phyloP scores from a whole-genome alignment of 345 rosid species.

The Trapa bicornis region DNA sequence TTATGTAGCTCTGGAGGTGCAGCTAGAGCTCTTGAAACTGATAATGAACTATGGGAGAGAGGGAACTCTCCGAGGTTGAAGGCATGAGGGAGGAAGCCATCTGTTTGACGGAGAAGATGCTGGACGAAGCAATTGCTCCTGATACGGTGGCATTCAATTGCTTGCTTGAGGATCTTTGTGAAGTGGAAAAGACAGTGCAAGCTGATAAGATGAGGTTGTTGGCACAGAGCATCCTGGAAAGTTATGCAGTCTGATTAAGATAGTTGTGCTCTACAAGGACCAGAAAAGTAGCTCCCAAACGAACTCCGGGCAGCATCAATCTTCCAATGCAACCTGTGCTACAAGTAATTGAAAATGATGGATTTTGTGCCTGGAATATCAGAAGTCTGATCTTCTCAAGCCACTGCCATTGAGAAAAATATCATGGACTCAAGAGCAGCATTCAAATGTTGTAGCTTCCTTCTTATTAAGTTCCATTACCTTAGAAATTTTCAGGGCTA shows the following conservation, averaged over 20 bases:
- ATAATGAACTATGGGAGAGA: conserved; percentile 46
- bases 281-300: not conserved
- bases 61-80: conserved; percentile 53
- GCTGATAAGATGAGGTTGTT: conserved; percentile 54
- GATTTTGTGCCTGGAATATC: no score
- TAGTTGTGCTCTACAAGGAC: not conserved
- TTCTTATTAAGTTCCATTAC: not conserved
- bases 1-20: conserved; percentile 38
- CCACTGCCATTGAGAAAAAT: no score
- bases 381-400: no score
- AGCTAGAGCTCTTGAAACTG: conserved; percentile 40
- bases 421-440: not conserved
- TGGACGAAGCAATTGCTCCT: conserved; percentile 38
- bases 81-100: conserved; percentile 41
- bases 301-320: not conserved
- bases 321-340: no score
- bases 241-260: not conserved
- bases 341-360: no score
- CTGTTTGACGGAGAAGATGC: conserved; percentile 52
- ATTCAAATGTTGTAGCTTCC: not conserved
- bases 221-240: conserved; percentile 25
- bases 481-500: conserved; percentile 76
- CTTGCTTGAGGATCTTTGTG: conserved; percentile 62
- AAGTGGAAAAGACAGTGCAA: conserved; percentile 31
- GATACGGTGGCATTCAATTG: conserved; percentile 71